Evolutionary conservation across 179 eudicot genomes (phyloP).

Genomic region (Nepenthes alata): DNA sequence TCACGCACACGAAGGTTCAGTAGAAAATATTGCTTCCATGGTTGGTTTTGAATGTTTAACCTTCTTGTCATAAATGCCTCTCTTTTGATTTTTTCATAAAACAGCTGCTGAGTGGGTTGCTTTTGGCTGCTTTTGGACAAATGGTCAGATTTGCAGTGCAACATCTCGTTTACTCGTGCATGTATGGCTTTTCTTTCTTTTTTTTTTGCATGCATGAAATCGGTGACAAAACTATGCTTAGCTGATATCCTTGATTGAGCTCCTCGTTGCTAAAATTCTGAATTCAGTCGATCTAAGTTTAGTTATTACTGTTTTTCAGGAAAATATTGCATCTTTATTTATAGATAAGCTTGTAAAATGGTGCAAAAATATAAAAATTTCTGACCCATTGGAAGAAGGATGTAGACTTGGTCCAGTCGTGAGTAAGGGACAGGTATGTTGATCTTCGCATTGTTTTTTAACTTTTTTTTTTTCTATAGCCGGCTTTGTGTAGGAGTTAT

Average conservation of each 20-base stretch:
- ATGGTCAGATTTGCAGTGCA: constrained; percentile 99
- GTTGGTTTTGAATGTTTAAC: too few species aligned
- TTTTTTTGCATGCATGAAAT: too few species aligned
- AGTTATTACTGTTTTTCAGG: constrained; percentile 35
- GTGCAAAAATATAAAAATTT: constrained; percentile 76
- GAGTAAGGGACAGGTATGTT: constrained; percentile 69
- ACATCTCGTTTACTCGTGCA: constrained; percentile 92
- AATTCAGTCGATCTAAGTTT: neutral
- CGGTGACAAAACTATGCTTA: too few species aligned
- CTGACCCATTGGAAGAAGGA: constrained; percentile 95
- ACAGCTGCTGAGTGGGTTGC: constrained; percentile 96
- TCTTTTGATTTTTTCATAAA: constrained; percentile 2
- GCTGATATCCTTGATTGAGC: too few species aligned
- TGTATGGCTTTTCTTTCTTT: constrained; percentile 22
- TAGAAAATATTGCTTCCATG: too few species aligned
- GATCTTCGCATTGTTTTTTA: too few species aligned
- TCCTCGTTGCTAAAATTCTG: neutral
- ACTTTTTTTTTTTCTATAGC: too few species aligned
- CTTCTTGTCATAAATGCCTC: neutral
- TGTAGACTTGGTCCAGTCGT: constrained; percentile 95
- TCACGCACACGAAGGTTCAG: too few species aligned
- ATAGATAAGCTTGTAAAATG: constrained; percentile 74
- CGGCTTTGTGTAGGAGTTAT: neutral
- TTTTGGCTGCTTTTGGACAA: constrained; percentile 98
- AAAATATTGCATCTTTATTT: constrained; percentile 71